Evolutionary conservation across 2,329 filamentous ascomycete genomes (phyloP), one percentile per base, ranked within the genome.

Genomic region (Albifimbria verrucaria): DNA sequence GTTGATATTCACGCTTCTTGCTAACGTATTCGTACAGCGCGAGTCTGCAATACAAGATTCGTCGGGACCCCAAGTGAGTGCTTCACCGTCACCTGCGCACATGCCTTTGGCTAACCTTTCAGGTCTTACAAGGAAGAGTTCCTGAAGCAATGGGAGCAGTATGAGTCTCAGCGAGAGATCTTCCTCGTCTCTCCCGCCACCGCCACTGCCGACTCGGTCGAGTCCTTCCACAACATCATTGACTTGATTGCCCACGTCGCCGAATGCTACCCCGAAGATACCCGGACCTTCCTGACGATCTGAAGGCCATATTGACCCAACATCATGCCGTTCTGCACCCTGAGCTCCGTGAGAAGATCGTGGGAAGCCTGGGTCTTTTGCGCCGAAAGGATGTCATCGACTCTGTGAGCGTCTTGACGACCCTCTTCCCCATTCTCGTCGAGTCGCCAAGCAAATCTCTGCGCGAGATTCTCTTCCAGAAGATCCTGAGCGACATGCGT

Each of bases 211-310:
- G 87, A 87, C 45, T 90, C 90, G 46, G 79, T 93, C 53, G 85
- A 94, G 51, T 91, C 90, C 12, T 88, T 99, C 62, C 87, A 89
- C 64, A 92, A 97, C 65, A 82, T 96, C 61, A 89, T 99, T 63
- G 93, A 97, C 66, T 89, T 99, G 63, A 87, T 97, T 62, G 87
- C 92, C 20, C 94, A 99, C 73, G 89, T 95, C 56, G 89, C 93
- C 67, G 92, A 97, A 67, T 95, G 91, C 75, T 99, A 96, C 71
- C 91, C 90, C 49, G 83, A 88, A 54, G 82, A 93, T 56, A 92
- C 92, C 2, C 79, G 79, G 50, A 77, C 81, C 10, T 97, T 97
- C 61, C 92, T 21, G 80, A 86, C 42, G 89, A 96, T 58, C 78
- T 99, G 48, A 91, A 91, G 65, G 80, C 86, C 26, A 88, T 99